Base-by-base conservation (phyloP, 352 stramenopile species). In the Phytophthora sp. region DNA sequence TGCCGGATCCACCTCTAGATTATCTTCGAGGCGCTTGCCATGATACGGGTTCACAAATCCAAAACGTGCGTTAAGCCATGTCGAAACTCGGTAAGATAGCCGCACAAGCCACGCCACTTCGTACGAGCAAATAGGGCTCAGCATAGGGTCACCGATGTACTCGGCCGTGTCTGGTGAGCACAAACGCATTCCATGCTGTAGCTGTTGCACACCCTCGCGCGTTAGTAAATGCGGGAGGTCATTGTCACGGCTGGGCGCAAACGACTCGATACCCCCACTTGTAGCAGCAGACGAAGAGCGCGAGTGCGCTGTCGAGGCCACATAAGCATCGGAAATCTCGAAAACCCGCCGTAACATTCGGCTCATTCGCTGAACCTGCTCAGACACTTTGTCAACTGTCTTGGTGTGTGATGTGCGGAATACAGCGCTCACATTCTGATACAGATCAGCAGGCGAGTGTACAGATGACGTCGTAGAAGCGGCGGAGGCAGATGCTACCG, bases 321-420 rank as follows among this genome's bases (percentile, higher is more conserved):
- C 87, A 59, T 96, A 96, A 12, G 85, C 82, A 54, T 94, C 84
- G 46, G 87, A 93, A 38, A 96, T 96, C 51, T 93, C 84, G 45
- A 96, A 94, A 24, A 94, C 79, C 23, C 75, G 71, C 15, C 87
- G 84, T 17, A 96, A 45, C 39, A 81, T 80, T 20, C 82, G 78
- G 42, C 85, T 89, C n/a, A 92, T 58, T 10, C 84, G 80, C 52
- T 91, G 77, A 12, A 91, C 77, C 13, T 84, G 74, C 63, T 90
- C 82, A 3, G 62, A 28, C 8, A 75, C 52, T 39, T 66, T 72
- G 42, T 77, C 62, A 61, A 66, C 66, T 17, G 37, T 62, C 34
- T 70, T 76, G 13, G 55, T 38, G 24, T 49, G 45, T 0, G 68
- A 58, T 15, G 71, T 46, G 18, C 62, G 69, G 55, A 86, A 69